phyloP scores from a whole-genome alignment of 2,329 filamentous ascomycete genomes.

The Colletotrichum nymphaeae region DNA sequence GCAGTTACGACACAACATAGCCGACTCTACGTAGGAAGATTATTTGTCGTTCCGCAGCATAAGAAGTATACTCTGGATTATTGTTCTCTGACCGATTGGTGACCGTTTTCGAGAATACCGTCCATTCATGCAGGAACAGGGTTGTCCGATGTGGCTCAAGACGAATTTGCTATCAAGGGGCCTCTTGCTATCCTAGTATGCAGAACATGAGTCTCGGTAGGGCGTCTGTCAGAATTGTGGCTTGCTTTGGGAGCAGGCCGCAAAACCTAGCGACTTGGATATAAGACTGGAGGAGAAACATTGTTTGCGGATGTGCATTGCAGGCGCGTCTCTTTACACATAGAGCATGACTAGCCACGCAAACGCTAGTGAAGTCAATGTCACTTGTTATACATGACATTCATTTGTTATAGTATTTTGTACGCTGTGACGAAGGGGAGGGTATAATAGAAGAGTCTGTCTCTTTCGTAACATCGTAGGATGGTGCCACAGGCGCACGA shows the following conservation, averaged over 20 bases:
- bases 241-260: not conserved
- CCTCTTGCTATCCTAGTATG: not conserved
- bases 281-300: not conserved
- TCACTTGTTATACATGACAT: conserved; percentile 10
- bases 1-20: not conserved
- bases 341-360: not conserved
- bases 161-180: not conserved
- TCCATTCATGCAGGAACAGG: conserved; percentile 11
- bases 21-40: not conserved
- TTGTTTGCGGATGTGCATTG: not conserved
- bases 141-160: not conserved
- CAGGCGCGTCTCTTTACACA: not conserved
- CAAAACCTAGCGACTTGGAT: not conserved
- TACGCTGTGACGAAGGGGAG: not conserved
- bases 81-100: not conserved
- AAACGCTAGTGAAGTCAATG: not conserved
- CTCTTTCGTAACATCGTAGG: not conserved
- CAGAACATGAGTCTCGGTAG: not conserved
- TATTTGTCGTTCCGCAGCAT: not conserved
- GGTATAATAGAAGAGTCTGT: not conserved
- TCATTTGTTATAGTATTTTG: not conserved
- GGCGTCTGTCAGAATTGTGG: not conserved
- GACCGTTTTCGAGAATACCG: not conserved
- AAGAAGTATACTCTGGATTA: not conserved
- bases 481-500: too few species aligned